A percentile compares a stretch with the other conserved stretches of the same genome.
These are phyloP conservation scores for Waltergamsia citrina DNA, from an alignment of 2,329 filamentous ascomycete species.

Conservation along the genomic window DNA sequence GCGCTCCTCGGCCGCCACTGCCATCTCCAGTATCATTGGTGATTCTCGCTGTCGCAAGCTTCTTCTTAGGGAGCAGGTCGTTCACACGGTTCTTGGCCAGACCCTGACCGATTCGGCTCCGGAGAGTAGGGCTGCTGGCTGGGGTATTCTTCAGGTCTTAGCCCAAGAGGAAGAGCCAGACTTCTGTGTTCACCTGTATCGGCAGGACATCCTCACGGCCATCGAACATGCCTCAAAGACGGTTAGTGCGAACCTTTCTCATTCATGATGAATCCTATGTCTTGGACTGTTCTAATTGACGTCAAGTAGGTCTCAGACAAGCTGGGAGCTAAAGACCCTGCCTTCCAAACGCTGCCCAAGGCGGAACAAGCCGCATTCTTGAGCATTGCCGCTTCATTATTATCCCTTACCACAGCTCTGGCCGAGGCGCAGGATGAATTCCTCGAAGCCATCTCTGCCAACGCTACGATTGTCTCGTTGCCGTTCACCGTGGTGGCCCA, in stretches of 20 bases:
- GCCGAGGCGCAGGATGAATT: conserved; percentile 53
- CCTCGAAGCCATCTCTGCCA: conserved; percentile 40
- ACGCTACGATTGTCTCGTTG: conserved; percentile 37
- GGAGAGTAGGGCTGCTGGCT: conserved; percentile 57
- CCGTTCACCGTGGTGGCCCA: conserved; percentile 43
- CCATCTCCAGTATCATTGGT: conserved; percentile 52
- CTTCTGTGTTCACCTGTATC: conserved; percentile 56
- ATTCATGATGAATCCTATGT: not conserved
- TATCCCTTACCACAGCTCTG: conserved; percentile 42
- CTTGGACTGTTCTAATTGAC: not conserved
- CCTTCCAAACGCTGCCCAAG: conserved; percentile 38
- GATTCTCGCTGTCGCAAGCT: conserved; percentile 54
- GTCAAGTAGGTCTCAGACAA: conserved; percentile 27
- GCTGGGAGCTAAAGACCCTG: conserved; percentile 26
- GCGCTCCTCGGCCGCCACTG: conserved; percentile 48
- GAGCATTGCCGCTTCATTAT: conserved; percentile 43
- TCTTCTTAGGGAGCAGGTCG: conserved; percentile 56
- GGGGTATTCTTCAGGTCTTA: conserved; percentile 54
- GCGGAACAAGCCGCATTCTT: conserved; percentile 43
- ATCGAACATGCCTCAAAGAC: conserved; percentile 45
- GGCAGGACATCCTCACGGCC: conserved; percentile 51
- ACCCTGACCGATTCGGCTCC: conserved; percentile 53
- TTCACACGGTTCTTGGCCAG: conserved; percentile 52
- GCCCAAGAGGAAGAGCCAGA: conserved; percentile 55
- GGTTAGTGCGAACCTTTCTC: conserved; percentile 24